Evolutionary conservation across 2,329 filamentous ascomycete genomes (phyloP), one percentile per base, ranked within the genome.

Genomic region (Lasiodiplodia sp.): DNA sequence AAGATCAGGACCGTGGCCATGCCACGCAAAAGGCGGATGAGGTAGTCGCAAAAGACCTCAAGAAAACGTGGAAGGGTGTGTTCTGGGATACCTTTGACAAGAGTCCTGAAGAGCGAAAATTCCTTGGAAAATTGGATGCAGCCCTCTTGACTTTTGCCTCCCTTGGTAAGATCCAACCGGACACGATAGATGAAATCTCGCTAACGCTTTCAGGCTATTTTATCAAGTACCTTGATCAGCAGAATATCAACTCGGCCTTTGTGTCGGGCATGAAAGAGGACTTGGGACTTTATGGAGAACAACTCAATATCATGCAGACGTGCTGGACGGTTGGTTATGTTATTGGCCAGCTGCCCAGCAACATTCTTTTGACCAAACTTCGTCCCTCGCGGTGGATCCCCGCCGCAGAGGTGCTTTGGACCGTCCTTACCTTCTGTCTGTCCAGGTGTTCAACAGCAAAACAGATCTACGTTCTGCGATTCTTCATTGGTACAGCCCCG

Each of bases 251-350:
- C 60, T 75, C 69, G 40, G 75, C 75, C 10, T 77, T 76, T 38
- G 75, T 76, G 0, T 76, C 73, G 16, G 75, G 75, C 66, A 77
- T 78, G 84, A 82, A 87, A 73, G 84, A 87, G 71, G 86, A 88
- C 66, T 76, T 88, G 0, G 73, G 78, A 2, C 75, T 88, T 23
- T 82, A 84, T 56, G 81, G 82, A 1, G 88, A 88, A 70, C 78
- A 89, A 67, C 78, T 88, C 38, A 87, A 88, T 65, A 85, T 84
- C 66, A 84, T 86, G 77, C 80, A 87, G 63, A 84, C 86, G 0
- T 84, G 82, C 34, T 90, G 87, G 81, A 89, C 86, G 0, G 82
- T 87, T 0, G 88, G 88, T 10, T 90, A 90, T 71, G 85, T 87
- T 0, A 79, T 90, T 60, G 84, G 83, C 3, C 78, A 86, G 67